Base-by-base conservation (phyloP, 805 yeast genomes). In the Ogataea pini region DNA sequence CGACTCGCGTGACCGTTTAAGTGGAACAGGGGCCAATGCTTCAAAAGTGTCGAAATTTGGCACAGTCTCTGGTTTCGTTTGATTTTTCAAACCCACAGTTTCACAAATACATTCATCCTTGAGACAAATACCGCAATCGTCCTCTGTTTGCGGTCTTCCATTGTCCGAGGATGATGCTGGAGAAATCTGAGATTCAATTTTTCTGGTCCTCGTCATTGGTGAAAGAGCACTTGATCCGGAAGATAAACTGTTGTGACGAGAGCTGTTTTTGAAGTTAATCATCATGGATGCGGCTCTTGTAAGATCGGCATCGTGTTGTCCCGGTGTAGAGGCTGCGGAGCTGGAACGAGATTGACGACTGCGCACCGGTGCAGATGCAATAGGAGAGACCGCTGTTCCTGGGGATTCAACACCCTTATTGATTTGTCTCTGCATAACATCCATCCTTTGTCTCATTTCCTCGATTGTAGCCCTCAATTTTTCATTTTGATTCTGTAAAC, bases 51-150 rank as follows among this genome's bases (percentile, higher is more conserved):
- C 56, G 44, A 56, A 52, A 6, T 20, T 29, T 18, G 44, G 29
- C 14, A 41, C 27, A 22, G 49, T 43, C 13, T 50, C 49, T 7
- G 57, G 36, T 4, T 36, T 39, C 2, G 52, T 17, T 3, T 25
- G 17, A 4, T 59, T 61, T 47, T 71, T 74, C 42, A 77, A 58
- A 2, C 83, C 82, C 8, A 69, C 76, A 31, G 65, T 63, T 51
- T 77, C 89, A 63, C 91, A 85, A 12, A 85, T 63, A 60, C 91
- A 86, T 48, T 77, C 82, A 43, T 83, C 89, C 61, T 83, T 83
- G 36, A 71, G 63, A 61, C 91, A 85, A n/a, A 81, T 79, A 2
- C 83, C 85, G 63, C 91, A 85, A 47, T 71, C 74, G 37, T 62
- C 50, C 37, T 50, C 31, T 4, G 36, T 7, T 5, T 12, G 54